Evolutionary conservation across 768 basidiomycete species (phyloP).

Genomic region (Naematelia aurantialba): DNA sequence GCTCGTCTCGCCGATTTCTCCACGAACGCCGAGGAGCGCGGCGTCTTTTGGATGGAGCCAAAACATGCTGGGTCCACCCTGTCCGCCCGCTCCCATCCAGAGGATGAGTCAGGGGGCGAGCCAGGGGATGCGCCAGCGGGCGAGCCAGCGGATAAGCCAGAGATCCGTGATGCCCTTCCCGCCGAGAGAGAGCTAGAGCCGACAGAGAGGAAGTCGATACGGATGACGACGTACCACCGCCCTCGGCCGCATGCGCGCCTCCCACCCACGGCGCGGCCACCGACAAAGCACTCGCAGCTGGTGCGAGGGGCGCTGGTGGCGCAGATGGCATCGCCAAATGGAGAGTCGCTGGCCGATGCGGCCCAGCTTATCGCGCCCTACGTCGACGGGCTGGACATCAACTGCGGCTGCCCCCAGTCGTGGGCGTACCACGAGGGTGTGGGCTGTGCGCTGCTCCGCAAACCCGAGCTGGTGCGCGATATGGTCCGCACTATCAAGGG

Average conservation of each 20-base stretch:
- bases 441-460: constrained; percentile 54
- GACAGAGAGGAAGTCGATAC: background rate
- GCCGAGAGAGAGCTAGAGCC: background rate
- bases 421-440: constrained; percentile 56
- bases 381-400: constrained; percentile 56
- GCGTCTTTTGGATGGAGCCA: constrained; percentile 52
- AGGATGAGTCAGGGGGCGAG: background rate
- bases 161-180: background rate
- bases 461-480: constrained; percentile 54
- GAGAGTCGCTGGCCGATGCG: constrained; percentile 53
- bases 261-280: constrained; percentile 26
- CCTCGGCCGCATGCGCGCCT: constrained; percentile 22
- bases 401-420: constrained; percentile 55
- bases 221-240: constrained; percentile 6
- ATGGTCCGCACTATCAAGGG: constrained; percentile 53
- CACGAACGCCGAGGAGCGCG: constrained; percentile 51
- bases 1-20: constrained; percentile 54
- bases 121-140: background rate
- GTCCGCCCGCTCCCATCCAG: background rate
- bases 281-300: constrained; percentile 31
- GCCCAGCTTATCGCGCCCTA: constrained; percentile 53
- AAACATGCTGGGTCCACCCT: background rate
- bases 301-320: constrained; percentile 53
- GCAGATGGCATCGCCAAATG: constrained; percentile 55
- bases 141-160: background rate